Percentiles rank a stretch among this genome's conserved stretches.
phyloP scores from a whole-genome alignment of 371 early-diverging fungal genomes.

The Mucor lusitanicus region DNA sequence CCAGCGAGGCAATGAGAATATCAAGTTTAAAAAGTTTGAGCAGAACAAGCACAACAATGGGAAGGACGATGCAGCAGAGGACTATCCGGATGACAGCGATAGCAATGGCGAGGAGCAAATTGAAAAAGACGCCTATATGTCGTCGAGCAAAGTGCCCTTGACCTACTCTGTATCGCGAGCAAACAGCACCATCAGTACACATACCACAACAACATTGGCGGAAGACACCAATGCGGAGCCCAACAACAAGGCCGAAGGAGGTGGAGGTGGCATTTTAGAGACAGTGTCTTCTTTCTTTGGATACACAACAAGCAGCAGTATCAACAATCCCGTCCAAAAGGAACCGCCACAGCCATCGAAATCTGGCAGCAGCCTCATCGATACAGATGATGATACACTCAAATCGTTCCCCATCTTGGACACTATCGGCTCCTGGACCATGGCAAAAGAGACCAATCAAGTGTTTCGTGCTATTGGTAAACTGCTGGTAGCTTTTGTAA shows the following conservation, averaged over 20 bases:
- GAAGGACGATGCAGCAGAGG: slow-evolving; percentile 6
- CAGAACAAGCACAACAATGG: slow-evolving; percentile 8
- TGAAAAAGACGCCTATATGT: not conserved
- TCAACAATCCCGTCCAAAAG: not conserved
- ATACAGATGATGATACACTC: slow-evolving; percentile 29
- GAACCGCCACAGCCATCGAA: slow-evolving; percentile 1
- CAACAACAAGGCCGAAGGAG: not conserved
- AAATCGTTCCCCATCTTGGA: slow-evolving; percentile 36
- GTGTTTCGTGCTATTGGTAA: slow-evolving; percentile 69
- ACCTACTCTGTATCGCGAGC: slow-evolving; percentile 19
- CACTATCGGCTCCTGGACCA: slow-evolving; percentile 50
- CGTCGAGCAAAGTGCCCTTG: slow-evolving; percentile 7
- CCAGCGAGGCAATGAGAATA: slow-evolving; percentile 27
- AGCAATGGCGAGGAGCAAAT: slow-evolving; percentile 5
- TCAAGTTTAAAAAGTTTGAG: slow-evolving; percentile 32
- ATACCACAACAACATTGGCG: not conserved
- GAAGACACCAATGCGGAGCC: not conserved
- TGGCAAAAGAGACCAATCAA: slow-evolving; percentile 62
- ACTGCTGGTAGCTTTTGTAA: slow-evolving; percentile 68
- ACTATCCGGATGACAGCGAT: slow-evolving; percentile 23
- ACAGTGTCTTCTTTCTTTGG: slow-evolving; percentile 17
- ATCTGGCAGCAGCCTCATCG: slow-evolving; percentile 5
- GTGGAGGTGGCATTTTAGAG: slow-evolving; percentile 4
- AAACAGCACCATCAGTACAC: not conserved
- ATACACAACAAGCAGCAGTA: not conserved